phyloP scores from a whole-genome alignment of 192 early-diverging fungal genomes.

The Funneliformis mosseae region DNA sequence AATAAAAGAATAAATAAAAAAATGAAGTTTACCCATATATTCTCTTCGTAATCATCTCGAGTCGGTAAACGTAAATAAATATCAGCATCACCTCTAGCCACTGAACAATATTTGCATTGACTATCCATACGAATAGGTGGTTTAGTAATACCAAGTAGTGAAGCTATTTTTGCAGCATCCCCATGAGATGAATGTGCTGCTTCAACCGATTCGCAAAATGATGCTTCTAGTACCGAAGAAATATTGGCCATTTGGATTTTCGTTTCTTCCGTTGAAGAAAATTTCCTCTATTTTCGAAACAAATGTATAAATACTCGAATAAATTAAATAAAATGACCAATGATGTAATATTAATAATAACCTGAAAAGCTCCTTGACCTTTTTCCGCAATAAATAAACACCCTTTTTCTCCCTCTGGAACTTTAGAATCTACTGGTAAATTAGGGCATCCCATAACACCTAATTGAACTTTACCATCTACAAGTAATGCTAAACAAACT shows the following conservation, averaged over 20 bases:
- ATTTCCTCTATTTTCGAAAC: conserved; percentile 51
- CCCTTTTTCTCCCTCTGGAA: conserved; percentile 71
- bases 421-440: conserved; percentile 62
- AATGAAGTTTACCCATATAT: conserved; percentile 95
- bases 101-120: conserved; percentile 94
- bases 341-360: no score
- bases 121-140: conserved; percentile 91
- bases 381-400: conserved; percentile 85
- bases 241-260: conserved; percentile 65
- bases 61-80: conserved; percentile 90
- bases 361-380: conserved; percentile 90
- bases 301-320: background rate
- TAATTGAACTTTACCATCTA: conserved; percentile 85
- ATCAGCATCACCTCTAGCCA: conserved; percentile 91
- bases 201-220: conserved; percentile 96
- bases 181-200: conserved; percentile 86
- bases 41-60: conserved; percentile 84
- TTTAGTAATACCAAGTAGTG: conserved; percentile 78
- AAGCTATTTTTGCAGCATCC: conserved; percentile 76
- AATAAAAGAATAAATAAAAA: background rate
- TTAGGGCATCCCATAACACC: conserved; percentile 91
- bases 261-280: conserved; percentile 56
- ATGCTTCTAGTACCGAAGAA: conserved; percentile 57
- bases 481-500: conserved; percentile 90
- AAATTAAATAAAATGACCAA: no score